Evolutionary conservation across 306 rosid species (phyloP).

Genomic region (Coriaria nepalensis): DNA sequence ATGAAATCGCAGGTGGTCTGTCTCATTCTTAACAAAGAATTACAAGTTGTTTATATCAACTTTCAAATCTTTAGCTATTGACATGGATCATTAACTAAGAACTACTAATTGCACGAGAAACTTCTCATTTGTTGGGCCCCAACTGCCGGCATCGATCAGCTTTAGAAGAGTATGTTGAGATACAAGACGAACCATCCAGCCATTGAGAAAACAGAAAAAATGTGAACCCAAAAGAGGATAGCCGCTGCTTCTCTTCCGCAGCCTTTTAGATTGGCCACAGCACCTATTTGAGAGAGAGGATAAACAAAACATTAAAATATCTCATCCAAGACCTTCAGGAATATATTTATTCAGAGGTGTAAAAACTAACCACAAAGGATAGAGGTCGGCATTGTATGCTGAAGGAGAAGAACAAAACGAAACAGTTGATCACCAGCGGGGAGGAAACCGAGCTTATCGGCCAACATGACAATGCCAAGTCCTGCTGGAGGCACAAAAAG

Average conservation of each 20-base stretch:
- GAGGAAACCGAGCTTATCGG: constrained; percentile 93
- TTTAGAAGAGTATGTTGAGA: constrained; percentile 62
- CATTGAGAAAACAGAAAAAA: constrained; percentile 89
- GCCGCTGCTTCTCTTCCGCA: constrained; percentile 96
- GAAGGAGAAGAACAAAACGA: constrained; percentile 80
- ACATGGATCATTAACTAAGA: constrained; percentile 7
- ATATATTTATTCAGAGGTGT: constrained; percentile 1
- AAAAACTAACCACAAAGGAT: constrained; percentile 60
- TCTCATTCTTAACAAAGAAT: too few relatives aligned
- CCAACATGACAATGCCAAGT: constrained; percentile 73
- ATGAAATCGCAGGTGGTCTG: neutral
- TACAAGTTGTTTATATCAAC: too few relatives aligned
- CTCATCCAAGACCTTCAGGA: too few relatives aligned
- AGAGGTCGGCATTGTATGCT: constrained; percentile 98
- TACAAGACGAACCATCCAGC: constrained; percentile 73
- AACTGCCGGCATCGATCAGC: constrained; percentile 1
- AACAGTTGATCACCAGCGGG: constrained; percentile 83
- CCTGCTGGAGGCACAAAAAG: constrained; percentile 86
- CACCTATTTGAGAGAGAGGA: constrained; percentile 45
- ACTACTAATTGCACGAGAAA: constrained; percentile 5
- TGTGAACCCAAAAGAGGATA: constrained; percentile 87
- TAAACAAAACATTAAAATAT: neutral
- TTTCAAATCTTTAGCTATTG: constrained; percentile 3
- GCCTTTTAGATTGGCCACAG: constrained; percentile 93
- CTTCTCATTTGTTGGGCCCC: neutral